Evolutionary conservation across 169 alveolate species (phyloP).

Genomic region (Eimeria sp.): DNA sequence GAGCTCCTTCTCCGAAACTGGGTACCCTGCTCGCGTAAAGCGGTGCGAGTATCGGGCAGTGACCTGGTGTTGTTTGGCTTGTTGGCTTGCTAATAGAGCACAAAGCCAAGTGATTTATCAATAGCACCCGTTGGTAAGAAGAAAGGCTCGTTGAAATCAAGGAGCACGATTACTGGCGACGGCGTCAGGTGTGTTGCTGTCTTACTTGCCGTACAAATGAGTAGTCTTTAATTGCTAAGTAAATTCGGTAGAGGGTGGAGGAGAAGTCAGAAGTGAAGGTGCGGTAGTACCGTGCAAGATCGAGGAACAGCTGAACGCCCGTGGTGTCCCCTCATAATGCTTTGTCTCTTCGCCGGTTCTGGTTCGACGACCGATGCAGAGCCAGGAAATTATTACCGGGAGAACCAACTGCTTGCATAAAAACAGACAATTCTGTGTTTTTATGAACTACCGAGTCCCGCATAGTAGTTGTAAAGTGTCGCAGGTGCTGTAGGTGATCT

Average conservation of each 20-base stretch:
- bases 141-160: not conserved
- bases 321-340: not conserved
- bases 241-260: not conserved
- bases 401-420: not conserved
- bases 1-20: not conserved
- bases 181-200: not conserved
- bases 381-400: not conserved
- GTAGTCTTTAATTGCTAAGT: not conserved
- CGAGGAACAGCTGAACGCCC: not conserved
- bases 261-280: not conserved
- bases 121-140: not conserved
- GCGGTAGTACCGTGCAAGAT: not conserved
- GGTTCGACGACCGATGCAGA: not conserved
- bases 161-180: not conserved
- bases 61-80: not conserved
- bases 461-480: not conserved
- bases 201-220: not conserved
- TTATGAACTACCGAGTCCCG: not conserved
- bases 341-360: not conserved
- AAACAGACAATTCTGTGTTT: not conserved
- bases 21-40: not conserved
- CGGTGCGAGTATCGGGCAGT: not conserved
- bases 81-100: not conserved
- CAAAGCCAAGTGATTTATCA: not conserved
- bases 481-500: not conserved